Base-by-base conservation (phyloP, 352 stramenopile genomes). In the Phytophthora brassicae region DNA sequence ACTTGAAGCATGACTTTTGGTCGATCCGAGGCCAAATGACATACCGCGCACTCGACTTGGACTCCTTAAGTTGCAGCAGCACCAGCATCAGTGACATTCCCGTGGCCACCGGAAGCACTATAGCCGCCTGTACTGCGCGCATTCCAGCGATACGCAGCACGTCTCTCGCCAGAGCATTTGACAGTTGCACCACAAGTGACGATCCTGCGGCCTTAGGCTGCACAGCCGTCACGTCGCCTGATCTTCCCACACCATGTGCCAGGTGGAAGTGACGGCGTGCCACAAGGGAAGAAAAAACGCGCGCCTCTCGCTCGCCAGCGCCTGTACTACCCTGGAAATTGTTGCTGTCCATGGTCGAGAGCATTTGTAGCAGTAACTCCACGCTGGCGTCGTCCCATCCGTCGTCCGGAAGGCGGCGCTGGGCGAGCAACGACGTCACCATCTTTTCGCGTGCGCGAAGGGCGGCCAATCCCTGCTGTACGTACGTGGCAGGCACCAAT, bases 1-100 rank as follows among this genome's bases (percentile, higher is more conserved):
- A 88, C 73, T 99, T 99, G 76, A 98, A 98, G 74, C 97, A 99
- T 46, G 93, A 98, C 74, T 99, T 99, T 77, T 99, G 97, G 84
- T 99, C 97, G 70, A 99, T 99, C 14, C 97, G 85, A 35, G 90
- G 86, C 89, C 90, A 98, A 36, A 98, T 70, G 33, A 98, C 90
- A 70, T 90, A 92, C 35, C 72, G 86, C 39, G 78, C 72, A 12
- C 62, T 13, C 11, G 83, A 69, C 11, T 81, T 85, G 3, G 61
- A 52, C 52, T 75, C 69, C 26, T 72, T 78, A n/a, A 99, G 68
- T 36, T 90, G 79, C 29, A 94, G 81, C 45, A 99, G 60, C 26
- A 96, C 81, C 17, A 99, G 71, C 20, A 89, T 77, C 31, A 99
- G 85, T 53, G 86, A 96, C 95, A 99, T 99, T 61, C 97, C 97